Percentiles rank a stretch among this genome's conserved stretches.
Evolutionary conservation across 2,329 filamentous ascomycete genomes (phyloP).

Genomic region (Alternaria dauci): DNA sequence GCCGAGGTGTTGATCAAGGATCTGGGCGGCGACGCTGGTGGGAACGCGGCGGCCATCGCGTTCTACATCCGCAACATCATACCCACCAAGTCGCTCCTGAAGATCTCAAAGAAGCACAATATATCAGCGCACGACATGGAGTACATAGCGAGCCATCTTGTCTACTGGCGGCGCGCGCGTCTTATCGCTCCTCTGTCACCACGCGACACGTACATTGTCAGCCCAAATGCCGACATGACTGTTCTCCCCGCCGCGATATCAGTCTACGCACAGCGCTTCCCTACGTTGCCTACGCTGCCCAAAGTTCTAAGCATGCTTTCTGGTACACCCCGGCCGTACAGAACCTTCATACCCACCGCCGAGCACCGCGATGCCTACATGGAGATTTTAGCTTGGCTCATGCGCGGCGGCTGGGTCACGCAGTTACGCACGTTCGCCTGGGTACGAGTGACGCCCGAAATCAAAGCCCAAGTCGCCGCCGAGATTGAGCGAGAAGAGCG

Average conservation of each 20-base stretch:
- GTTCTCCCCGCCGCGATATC: slow-evolving; percentile 73
- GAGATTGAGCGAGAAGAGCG: slow-evolving; percentile 64
- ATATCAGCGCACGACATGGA: slow-evolving; percentile 83
- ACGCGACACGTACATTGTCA: slow-evolving; percentile 89
- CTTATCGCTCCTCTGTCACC: slow-evolving; percentile 90
- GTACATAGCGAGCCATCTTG: slow-evolving; percentile 88
- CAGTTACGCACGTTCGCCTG: slow-evolving; percentile 92
- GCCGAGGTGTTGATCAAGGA: slow-evolving; percentile 79
- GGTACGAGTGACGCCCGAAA: slow-evolving; percentile 82
- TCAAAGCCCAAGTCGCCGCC: slow-evolving; percentile 80
- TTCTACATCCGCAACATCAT: slow-evolving; percentile 71
- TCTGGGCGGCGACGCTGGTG: slow-evolving; percentile 73
- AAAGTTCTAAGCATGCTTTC: slow-evolving; percentile 89
- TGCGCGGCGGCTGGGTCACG: slow-evolving; percentile 91
- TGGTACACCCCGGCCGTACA: slow-evolving; percentile 81
- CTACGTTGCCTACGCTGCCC: slow-evolving; percentile 80
- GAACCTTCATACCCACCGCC: slow-evolving; percentile 83
- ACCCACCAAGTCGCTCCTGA: slow-evolving; percentile 72
- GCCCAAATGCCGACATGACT: slow-evolving; percentile 83
- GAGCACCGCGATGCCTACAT: slow-evolving; percentile 89
- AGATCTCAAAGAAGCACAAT: slow-evolving; percentile 74
- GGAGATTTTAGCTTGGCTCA: slow-evolving; percentile 89
- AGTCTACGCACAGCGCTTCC: slow-evolving; percentile 80
- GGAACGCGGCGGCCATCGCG: slow-evolving; percentile 77
- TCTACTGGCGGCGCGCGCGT: slow-evolving; percentile 93